Conservation (phyloP, 2,329 filamentous ascomycete genomes). For the Stylonectria norvegica region DNA sequence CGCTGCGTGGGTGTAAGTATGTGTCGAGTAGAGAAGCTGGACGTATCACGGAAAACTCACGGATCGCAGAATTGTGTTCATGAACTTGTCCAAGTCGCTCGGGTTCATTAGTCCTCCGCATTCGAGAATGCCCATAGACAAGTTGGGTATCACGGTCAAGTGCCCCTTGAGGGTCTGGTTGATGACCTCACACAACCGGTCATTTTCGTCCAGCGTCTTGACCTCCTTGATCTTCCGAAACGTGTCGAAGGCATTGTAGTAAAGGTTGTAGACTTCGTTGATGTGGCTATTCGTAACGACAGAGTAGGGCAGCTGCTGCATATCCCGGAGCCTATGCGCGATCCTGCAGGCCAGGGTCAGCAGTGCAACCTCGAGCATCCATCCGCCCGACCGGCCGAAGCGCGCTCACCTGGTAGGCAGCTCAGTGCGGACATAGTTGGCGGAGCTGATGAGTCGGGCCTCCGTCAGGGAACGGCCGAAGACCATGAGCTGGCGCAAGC, state of each 20-base stretch:
- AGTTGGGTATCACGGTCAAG: constrained; percentile 85
- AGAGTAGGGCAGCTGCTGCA: constrained; percentile 93
- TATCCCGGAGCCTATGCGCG: constrained; percentile 91
- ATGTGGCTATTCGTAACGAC: constrained; percentile 95
- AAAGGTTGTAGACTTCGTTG: constrained; percentile 91
- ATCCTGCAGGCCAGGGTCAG: constrained; percentile 51
- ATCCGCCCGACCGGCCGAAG: background rate
- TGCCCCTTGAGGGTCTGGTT: constrained; percentile 79
- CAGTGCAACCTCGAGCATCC: background rate
- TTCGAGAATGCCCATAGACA: constrained; percentile 92
- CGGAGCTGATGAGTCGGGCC: constrained; percentile 82
- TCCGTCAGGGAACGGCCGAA: constrained; percentile 94
- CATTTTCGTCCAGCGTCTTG: constrained; percentile 83
- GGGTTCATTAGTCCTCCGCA: constrained; percentile 78
- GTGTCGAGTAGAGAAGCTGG: background rate
- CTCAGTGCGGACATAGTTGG: constrained; percentile 96
- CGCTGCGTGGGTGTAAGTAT: constrained; percentile 49
- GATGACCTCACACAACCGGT: constrained; percentile 77
- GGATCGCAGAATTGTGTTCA: constrained; percentile 89
- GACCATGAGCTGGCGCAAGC: constrained; percentile 91
- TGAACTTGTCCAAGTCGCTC: constrained; percentile 84
- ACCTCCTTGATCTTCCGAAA: constrained; percentile 83
- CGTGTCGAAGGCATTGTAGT: constrained; percentile 92
- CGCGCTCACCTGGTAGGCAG: constrained; percentile 61
- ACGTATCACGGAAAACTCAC: constrained; percentile 47